Base-by-base conservation (phyloP, 2,329 filamentous ascomycete species). In the Diplocarpon mali region DNA sequence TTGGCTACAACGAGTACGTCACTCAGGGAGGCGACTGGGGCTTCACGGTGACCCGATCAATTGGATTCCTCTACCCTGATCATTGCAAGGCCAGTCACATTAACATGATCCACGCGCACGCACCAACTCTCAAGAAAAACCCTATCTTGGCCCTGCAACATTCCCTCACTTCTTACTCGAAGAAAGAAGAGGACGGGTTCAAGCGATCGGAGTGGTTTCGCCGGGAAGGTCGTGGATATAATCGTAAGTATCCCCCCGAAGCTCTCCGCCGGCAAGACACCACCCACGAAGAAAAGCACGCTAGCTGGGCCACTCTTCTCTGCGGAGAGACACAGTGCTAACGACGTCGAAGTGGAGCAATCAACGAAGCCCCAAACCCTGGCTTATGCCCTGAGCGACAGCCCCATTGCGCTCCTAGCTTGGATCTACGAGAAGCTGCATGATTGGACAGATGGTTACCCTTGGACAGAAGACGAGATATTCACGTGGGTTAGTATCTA, bases 391-490 rank as follows among this genome's bases (percentile, higher is more conserved):
- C 67, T 89, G 2, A 69, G 75, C 0, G 83, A 88, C 58, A 80
- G 73, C 6, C 85, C 85, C 0, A 73, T 85, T 0, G 82, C 73
- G 0, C 65, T 87, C 2, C 67, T 90, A 1, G 76, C 82, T 0
- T 92, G 85, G 85, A 78, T 90, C 29, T 84, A 84, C 53, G 85
- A 90, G 64, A 90, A 90, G 60, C 65, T 90, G 31, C 76, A 81
- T 53, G 79, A 84, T 54, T 90, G 84, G 85, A 79, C 78, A 0
- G 83, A 89, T 55, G 56, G 54, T 1, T 87, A 87, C 57, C 66
- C 73, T 0, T 89, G 83, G 83, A 81, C 76, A 0, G 79, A 86
- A 49, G 82, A 88, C 44, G 83, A 89, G 64, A 71, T 89, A 8
- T 64, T 85, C 20, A 85, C 78, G 0, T 90, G 83, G 85, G 64